Conservation (phyloP, 768 basidiomycete species). For the Sarcodon sp. region DNA sequence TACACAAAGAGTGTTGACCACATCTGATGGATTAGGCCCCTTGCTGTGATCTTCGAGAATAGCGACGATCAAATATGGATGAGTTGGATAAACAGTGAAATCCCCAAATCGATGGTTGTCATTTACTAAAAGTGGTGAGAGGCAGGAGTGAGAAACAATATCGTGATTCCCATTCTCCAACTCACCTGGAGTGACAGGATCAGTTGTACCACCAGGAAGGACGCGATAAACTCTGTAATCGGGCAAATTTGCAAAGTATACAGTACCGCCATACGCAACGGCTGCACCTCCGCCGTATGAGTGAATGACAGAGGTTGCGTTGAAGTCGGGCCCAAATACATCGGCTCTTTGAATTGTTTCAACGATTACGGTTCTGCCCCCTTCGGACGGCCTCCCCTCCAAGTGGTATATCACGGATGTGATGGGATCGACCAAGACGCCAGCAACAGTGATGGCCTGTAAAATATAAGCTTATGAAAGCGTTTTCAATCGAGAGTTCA, state of each 20-base stretch:
- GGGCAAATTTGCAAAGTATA: constrained; percentile 45
- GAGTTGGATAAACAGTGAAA: constrained; percentile 42
- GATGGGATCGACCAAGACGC: constrained; percentile 40
- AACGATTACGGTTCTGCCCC: constrained; percentile 44
- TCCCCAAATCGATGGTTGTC: constrained; percentile 48
- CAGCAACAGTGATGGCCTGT: constrained; percentile 20
- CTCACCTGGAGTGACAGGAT: constrained; percentile 52
- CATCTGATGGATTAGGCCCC: constrained; percentile 27
- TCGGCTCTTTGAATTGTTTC: constrained; percentile 35
- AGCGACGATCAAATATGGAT: constrained; percentile 41
- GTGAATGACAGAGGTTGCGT: constrained; percentile 43
- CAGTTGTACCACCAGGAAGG: constrained; percentile 18
- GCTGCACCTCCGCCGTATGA: constrained; percentile 60
- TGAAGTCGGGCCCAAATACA: constrained; percentile 40
- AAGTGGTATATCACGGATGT: constrained; percentile 35
- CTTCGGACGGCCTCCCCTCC: constrained; percentile 46
- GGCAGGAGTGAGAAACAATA: constrained; percentile 1
- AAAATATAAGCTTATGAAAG: not conserved
- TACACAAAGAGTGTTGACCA: constrained; percentile 44
- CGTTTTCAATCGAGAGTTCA: not conserved
- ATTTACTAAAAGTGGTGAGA: constrained; percentile 21
- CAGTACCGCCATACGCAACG: constrained; percentile 30
- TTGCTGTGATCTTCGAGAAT: constrained; percentile 63
- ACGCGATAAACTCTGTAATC: constrained; percentile 42
- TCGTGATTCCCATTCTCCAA: not conserved